Conservation (phyloP, 129 eudicot species). For the Flaveria sonorensis region DNA sequence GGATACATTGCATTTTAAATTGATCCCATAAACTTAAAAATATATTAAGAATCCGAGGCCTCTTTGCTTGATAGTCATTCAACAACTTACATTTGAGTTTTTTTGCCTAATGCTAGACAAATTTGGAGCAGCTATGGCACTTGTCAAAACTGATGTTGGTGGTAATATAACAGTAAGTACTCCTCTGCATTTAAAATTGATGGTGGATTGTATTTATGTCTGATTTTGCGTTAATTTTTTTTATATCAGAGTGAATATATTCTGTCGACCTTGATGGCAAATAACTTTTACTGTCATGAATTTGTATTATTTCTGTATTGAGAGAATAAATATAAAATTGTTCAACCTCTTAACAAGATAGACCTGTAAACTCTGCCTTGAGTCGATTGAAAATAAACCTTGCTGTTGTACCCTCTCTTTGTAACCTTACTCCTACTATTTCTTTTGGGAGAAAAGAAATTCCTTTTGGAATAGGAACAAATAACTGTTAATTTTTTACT, state of each 20-base stretch:
- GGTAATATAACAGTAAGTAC: conserved; percentile 76
- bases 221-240: background rate
- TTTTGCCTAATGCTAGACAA: conserved; percentile 51
- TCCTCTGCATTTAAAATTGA: conserved; percentile 10
- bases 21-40: background rate
- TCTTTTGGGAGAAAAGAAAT: background rate
- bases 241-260: background rate
- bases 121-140: conserved; percentile 81
- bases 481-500: background rate
- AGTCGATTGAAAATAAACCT: background rate
- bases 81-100: conserved; percentile 17
- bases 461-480: background rate
- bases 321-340: background rate
- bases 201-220: background rate
- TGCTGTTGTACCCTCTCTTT: background rate
- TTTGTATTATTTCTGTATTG: background rate
- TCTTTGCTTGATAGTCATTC: conserved; percentile 2
- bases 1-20: background rate
- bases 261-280: background rate
- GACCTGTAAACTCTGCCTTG: background rate
- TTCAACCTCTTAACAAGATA: conserved; percentile 13
- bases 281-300: background rate
- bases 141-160: conserved; percentile 80
- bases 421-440: background rate
- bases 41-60: background rate